Evolutionary conservation across 345 rosid genomes (phyloP).

Genomic region (Hibiscus trionum): DNA sequence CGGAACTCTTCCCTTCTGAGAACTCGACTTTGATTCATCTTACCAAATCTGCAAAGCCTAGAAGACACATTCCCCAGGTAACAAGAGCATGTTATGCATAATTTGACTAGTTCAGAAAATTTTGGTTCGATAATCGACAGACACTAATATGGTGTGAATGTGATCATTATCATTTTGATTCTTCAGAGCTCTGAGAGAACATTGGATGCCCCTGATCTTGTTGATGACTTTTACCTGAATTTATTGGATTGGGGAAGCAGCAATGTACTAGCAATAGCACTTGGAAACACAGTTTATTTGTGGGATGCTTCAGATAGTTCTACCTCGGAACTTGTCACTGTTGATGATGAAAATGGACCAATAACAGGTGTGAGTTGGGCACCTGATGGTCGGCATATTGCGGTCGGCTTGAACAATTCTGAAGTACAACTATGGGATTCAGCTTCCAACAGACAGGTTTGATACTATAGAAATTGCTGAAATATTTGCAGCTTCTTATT

Average conservation of each 20-base stretch:
- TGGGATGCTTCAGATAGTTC: conserved; percentile 47
- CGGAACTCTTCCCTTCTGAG: conserved; percentile 15
- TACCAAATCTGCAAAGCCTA: conserved; percentile 23
- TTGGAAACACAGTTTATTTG: conserved; percentile 30
- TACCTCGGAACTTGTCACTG: conserved; percentile 42
- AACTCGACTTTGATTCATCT: conserved; percentile 9
- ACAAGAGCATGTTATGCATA: background rate
- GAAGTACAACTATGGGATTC: conserved; percentile 50
- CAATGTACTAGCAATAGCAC: conserved; percentile 37
- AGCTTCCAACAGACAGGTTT: conserved; percentile 25
- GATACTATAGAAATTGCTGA: background rate
- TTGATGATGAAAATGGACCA: conserved; percentile 36
- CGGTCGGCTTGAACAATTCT: conserved; percentile 42
- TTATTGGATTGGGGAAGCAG: conserved; percentile 46
- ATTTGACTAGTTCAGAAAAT: background rate
- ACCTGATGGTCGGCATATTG: conserved; percentile 40
- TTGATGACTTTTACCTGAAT: conserved; percentile 45
- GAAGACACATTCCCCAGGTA: conserved; percentile 35
- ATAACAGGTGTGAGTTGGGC: conserved; percentile 54
- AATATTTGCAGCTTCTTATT: background rate
- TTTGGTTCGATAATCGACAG: background rate
- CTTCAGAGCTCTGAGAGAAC: conserved; percentile 40
- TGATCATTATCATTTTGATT: background rate
- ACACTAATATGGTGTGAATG: background rate
- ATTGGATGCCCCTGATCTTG: conserved; percentile 44